Base-by-base conservation (phyloP, 257 asterid genomes). In the Asclepias syriaca region DNA sequence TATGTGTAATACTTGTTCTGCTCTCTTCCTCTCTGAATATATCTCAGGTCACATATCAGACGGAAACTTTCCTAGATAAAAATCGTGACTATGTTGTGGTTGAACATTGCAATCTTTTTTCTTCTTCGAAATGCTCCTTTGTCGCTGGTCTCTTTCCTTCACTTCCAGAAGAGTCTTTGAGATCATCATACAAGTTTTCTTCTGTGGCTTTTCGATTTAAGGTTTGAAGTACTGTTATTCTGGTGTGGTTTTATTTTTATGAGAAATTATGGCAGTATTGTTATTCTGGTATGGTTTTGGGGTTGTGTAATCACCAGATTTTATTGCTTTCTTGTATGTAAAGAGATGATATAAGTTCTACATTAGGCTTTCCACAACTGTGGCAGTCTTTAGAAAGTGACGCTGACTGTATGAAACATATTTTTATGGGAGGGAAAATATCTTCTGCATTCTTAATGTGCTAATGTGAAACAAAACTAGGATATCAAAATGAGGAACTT, bases 21-120 rank as follows among this genome's bases (percentile, higher is more conserved):
- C 49, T 27, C 37, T 39, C 9, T 40, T 14, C 65, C 68, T 72
- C 76, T 54, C 37, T 14, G 61, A 65, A 73, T 73, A 73, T 79
- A 75, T 76, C 80, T 66, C 73, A 95, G 99, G 99, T 95, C 83
- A 88, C 88, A 72, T 95, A 95, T 79, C 96, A 87, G 85, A 89
- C 99, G 2, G 85, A 92, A 78, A 48, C 96, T 66, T 95, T 95
- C 84, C 76, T 95, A 66, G 98, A 95, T 70, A 95, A 95, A 77
- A 95, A 95, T 76, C 99, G 99, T 56, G 99, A 95, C 77, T 95
- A 95, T 82, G 90, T 95, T 74, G 99, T 95, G 78, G 96, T 90
- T 76, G 99, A 95, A 72, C 99, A 95, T 84, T 87, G 97, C 90
- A 87, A 87, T 76, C 82, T 95, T 69, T 83, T 95, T 77, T 90